Conservation (phyloP, 768 basidiomycete species). For the Tulasnella calospora region DNA sequence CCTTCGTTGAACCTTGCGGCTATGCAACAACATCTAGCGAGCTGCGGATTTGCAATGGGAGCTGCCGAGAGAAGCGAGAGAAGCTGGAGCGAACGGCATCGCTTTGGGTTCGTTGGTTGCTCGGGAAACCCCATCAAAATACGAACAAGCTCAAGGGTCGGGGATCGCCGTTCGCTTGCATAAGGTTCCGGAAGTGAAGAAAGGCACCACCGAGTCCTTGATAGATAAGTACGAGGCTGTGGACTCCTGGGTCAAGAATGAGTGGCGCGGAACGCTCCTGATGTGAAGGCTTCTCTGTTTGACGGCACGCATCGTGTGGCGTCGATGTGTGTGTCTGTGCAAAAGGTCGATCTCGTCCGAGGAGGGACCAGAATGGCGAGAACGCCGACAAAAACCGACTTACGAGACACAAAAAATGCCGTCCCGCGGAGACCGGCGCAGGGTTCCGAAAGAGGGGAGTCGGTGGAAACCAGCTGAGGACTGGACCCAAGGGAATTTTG, state of each 20-base stretch:
- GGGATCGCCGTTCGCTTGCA: not conserved
- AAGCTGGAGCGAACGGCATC: not conserved
- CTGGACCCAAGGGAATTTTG: not conserved
- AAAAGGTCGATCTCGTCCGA: not conserved
- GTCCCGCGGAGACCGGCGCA: not conserved
- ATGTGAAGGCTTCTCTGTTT: not conserved
- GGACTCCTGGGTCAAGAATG: not conserved
- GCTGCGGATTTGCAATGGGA: not conserved
- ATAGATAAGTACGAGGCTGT: not conserved
- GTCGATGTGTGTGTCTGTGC: not conserved
- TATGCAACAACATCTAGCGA: not conserved
- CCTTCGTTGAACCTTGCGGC: not conserved
- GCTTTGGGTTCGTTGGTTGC: not conserved
- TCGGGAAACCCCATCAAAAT: not conserved
- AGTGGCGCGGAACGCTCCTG: not conserved
- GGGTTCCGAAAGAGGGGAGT: not conserved
- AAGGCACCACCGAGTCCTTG: not conserved
- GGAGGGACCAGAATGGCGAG: not conserved
- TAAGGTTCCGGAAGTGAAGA: not conserved
- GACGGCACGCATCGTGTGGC: not conserved
- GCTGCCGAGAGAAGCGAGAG: not conserved
- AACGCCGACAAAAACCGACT: not conserved
- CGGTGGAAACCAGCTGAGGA: not conserved
- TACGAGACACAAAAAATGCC: not conserved
- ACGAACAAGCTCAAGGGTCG: not conserved